phyloP scores from a whole-genome alignment of 2,329 filamentous ascomycete genomes.

The Aspergillus sp. region DNA sequence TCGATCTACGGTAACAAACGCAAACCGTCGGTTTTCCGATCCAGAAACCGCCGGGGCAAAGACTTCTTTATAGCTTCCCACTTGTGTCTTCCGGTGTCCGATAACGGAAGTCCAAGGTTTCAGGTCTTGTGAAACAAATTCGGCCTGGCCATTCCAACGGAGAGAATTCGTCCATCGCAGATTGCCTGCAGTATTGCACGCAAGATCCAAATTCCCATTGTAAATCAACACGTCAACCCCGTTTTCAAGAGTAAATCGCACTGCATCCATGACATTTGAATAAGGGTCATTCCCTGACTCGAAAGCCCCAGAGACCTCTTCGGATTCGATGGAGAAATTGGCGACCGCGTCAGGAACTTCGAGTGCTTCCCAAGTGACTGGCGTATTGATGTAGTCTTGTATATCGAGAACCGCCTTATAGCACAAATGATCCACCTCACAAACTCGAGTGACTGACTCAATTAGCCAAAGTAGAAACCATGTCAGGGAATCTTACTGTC shows the following conservation, averaged over 20 bases:
- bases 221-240: conserved; percentile 16
- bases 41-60: neutral
- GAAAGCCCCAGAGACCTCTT: conserved; percentile 8
- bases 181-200: conserved; percentile 22
- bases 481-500: conserved; percentile 13
- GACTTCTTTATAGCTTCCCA: conserved; percentile 7
- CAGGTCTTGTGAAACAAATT: conserved; percentile 13
- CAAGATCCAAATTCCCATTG: conserved; percentile 20
- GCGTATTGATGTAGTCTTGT: conserved; percentile 16
- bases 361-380: conserved; percentile 13
- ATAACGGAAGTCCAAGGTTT: conserved; percentile 11
- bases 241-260: conserved; percentile 10
- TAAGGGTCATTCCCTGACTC: conserved; percentile 4
- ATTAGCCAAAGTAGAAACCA: no score
- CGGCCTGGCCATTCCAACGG: conserved; percentile 18
- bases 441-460: conserved; percentile 14
- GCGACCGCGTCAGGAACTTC: conserved; percentile 8
- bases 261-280: conserved; percentile 6
- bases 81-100: conserved; percentile 3
- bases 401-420: conserved; percentile 10
- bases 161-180: conserved; percentile 18
- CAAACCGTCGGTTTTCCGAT: conserved; percentile 4
- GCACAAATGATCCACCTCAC: conserved; percentile 15
- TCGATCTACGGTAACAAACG: conserved; percentile 9
- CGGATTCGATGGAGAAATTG: conserved; percentile 8